Base-by-base conservation (phyloP, 441 rosid species). In the Cnidoscolus chayamansa region DNA sequence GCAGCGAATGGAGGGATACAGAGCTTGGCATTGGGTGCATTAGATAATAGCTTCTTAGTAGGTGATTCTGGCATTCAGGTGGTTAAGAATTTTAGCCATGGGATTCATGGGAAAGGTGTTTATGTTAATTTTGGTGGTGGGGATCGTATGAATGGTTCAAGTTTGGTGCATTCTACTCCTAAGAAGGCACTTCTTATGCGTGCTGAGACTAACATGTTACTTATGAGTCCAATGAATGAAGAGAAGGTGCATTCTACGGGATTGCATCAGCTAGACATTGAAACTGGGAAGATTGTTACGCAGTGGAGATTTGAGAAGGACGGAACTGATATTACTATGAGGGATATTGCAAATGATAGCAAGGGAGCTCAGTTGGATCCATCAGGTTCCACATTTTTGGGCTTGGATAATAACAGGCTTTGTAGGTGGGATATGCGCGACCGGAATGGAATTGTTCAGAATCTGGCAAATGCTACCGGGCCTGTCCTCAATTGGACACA, bases 391-490 rank as follows among this genome's bases (percentile, higher is more conserved):
- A 92, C 97, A n/a, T 94, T 94, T 82, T 85, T 92, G 71, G 99
- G 99, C 65, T 70, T 94, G 79, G 99, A 94, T 85, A 89, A 91
- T 76, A 92, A 89, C 76, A 87, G 96, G 85, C 94, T 92, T 73
- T 92, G 97, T 59, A 85, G 98, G 81, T 94, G 99, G 99, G 99
- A 92, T 78, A 92, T 91, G 96, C 93, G 97, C 68, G 97, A 92
- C 66, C 81, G 87, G 10, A 86, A 90, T 68, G 97, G 97, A 19
- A 85, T 92, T 79, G 99, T 95, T 83, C 99, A 95, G 85, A 74
- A 90, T 83, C 92, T 92, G 68, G 95, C 90, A 60, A 75, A 80
- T 75, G 78, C 89, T 9, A 83, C 70, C 79, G 71, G 83, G 9
- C 94, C 98, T 43, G 94, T 92, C 20, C 79, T 92, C 85, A 90